Percentiles rank a stretch among this genome's conserved stretches.
These are phyloP conservation scores for Auxenochlorella pyrenoidosa DNA, from an alignment of 139 green algal genomes.

Conservation along the genomic window DNA sequence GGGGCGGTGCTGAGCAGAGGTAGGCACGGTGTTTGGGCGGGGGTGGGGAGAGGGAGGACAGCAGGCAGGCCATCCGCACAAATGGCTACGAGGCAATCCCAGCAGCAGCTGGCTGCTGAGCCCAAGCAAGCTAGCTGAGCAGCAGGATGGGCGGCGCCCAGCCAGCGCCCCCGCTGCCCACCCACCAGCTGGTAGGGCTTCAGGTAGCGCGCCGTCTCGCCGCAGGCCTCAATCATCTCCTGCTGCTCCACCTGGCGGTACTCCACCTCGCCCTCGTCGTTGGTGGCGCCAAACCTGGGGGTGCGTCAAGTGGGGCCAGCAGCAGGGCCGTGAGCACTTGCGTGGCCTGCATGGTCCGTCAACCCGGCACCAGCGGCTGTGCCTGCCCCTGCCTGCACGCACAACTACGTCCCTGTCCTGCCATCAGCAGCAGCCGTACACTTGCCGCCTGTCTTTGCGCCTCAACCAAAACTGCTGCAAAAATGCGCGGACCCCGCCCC, in stretches of 20 bases:
- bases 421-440: too few species aligned
- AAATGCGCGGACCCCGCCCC: background rate
- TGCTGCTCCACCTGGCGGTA: conserved; percentile 45
- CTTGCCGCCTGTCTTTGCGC: too few species aligned
- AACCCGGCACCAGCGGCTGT: background rate
- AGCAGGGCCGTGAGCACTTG: background rate
- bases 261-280: conserved; percentile 24
- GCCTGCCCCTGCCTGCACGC: background rate
- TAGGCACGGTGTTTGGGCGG: background rate
- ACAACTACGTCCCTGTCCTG: too few species aligned
- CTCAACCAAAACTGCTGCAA: background rate
- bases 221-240: conserved; percentile 63
- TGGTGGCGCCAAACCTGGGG: conserved; percentile 32
- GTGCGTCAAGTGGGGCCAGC: background rate
- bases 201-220: conserved; percentile 61
- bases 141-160: background rate
- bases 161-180: background rate
- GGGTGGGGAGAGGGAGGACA: background rate
- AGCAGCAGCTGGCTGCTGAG: too few species aligned
- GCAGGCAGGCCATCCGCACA: background rate
- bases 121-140: too few species aligned
- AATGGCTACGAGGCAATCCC: too few species aligned
- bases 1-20: background rate
- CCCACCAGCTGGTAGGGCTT: conserved; percentile 87
- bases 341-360: background rate